Evolutionary conservation across 495 filamentous ascomycete genomes (phyloP), one percentile per base, ranked within the genome.

Genomic region (Halenospora varia): DNA sequence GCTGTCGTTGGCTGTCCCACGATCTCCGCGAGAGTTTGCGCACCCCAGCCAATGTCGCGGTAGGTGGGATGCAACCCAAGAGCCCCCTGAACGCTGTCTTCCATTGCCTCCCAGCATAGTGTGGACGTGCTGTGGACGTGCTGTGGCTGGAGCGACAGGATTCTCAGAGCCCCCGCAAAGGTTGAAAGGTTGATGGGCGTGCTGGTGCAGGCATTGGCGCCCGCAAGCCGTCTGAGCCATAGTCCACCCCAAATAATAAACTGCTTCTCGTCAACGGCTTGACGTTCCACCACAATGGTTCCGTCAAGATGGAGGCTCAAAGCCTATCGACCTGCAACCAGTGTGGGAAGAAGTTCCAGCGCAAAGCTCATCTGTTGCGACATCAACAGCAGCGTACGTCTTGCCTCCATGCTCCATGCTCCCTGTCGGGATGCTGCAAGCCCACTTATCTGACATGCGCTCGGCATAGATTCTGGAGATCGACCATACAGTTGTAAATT

Each of bases 401-500:
- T 18, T 51, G 9, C 48, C 11, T 25, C 19, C 13, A 8, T 41
- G 13, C 45, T 10, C 29, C 23, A 11, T 50, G 11, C 19, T 3
- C 3, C 25, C 47, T n/a, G 47, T 2, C 25, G 47, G 3, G 20
- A 20, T 25, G 29, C 4, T 35, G 4, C 13, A 6, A 4, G 29
- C 29, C n/a, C n/a, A n/a, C 29, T 35, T 23, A 19, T 46, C 60
- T 62, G 50, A 62, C 56, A n/a, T n/a, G n/a, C 9, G 23, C 25
- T 25, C 1, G 15, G 25, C 17, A 2, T 25, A 67, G 64, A 67
- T 55, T 57, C 58, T 10, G 58, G 52, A 15, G 56, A 62, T 35
- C 25, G 61, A n/a, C 61, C 64, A 9, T 64, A 59, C 54, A 55
- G 57, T 29, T 67, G 64, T 52, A 59, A 64, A 60, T 67, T 67